These are phyloP conservation scores for Sporothrix phasma DNA, from an alignment of 2,329 filamentous ascomycete genomes.

Conservation along the genomic window DNA sequence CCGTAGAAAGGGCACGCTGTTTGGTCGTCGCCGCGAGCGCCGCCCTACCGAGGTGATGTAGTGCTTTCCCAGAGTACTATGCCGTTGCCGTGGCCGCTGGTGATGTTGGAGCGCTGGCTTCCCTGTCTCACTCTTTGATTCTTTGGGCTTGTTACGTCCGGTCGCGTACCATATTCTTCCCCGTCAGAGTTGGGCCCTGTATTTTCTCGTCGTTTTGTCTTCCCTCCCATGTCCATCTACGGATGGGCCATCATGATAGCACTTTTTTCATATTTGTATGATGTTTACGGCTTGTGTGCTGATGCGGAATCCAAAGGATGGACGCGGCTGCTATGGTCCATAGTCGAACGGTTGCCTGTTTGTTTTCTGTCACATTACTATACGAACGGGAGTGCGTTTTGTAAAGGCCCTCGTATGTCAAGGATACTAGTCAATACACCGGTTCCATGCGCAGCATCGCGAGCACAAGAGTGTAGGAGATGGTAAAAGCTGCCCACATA, in stretches of 20 bases:
- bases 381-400: too few species aligned
- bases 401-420: too few species aligned
- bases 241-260: constrained; percentile 1
- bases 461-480: neutral
- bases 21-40: constrained; percentile 33
- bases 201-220: neutral
- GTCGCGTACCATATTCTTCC: neutral
- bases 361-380: neutral
- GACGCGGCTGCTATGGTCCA: neutral
- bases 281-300: constrained; percentile 5
- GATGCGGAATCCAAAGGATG: neutral
- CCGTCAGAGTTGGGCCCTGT: too few species aligned
- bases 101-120: neutral
- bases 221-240: neutral
- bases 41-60: constrained; percentile 26
- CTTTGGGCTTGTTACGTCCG: too few species aligned
- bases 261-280: neutral
- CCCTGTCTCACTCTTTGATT: neutral
- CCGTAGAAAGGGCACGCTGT: constrained; percentile 37
- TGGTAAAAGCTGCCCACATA: neutral
- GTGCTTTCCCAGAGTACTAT: constrained; percentile 15
- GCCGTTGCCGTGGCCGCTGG: neutral
- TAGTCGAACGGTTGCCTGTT: neutral
- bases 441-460: neutral
- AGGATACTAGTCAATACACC: too few species aligned